Evolutionary conservation across 2,329 filamentous ascomycete species (phyloP).

Genomic region (Neonectria neomacrospora): DNA sequence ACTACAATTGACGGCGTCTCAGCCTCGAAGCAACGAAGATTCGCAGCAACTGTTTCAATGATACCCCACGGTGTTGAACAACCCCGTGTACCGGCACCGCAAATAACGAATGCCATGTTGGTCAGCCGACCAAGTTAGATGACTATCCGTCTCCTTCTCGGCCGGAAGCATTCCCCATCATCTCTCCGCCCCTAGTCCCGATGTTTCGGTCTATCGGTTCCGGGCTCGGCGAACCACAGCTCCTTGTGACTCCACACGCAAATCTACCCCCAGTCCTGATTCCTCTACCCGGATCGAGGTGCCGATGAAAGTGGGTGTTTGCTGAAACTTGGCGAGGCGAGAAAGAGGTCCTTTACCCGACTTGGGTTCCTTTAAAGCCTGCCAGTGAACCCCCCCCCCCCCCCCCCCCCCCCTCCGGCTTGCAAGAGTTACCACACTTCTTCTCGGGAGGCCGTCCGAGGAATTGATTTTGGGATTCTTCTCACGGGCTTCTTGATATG

Average conservation of each 20-base stretch:
- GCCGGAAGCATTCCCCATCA: constrained; percentile 14
- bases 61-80: background rate
- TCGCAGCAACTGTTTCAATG: background rate
- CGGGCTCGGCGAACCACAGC: constrained; percentile 32
- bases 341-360: constrained; percentile 20
- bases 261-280: constrained; percentile 13
- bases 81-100: background rate
- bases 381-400: constrained; percentile 13
- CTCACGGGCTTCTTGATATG: background rate
- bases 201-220: constrained; percentile 29
- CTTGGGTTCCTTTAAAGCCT: constrained; percentile 17
- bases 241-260: constrained; percentile 9
- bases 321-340: constrained; percentile 1
- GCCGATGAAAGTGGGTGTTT: constrained; percentile 22
- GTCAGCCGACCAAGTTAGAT: constrained; percentile 11
- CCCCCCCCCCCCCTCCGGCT: background rate
- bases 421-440: constrained; percentile 7
- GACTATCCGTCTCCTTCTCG: constrained; percentile 21
- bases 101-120: background rate
- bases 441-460: background rate
- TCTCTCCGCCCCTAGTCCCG: constrained; percentile 20
- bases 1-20: background rate
- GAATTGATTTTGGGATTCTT: background rate
- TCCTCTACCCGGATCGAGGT: constrained; percentile 14
- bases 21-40: background rate